Percentiles rank a stretch among this genome's conserved stretches.
Evolutionary conservation across 1,284 basidiomycete species (phyloP).

Genomic region (Phellinidium pouzarii): DNA sequence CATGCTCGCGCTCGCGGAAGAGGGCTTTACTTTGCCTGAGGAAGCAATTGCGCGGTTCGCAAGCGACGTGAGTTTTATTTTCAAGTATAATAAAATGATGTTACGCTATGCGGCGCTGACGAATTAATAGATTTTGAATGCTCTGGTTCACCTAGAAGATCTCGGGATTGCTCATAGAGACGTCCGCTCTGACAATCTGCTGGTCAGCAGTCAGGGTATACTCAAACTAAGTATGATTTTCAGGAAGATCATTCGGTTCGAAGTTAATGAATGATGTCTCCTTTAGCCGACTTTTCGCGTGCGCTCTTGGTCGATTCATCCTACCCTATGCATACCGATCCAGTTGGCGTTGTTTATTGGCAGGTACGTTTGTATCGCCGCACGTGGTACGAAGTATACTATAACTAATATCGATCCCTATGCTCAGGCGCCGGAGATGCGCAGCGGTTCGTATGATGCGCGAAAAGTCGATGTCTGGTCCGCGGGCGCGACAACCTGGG

Average conservation of each 20-base stretch:
- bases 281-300: constrained; percentile 70
- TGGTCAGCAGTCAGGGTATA: constrained; percentile 58
- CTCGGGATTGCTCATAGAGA: constrained; percentile 70
- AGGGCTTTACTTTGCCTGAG: constrained; percentile 58
- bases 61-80: constrained; percentile 53
- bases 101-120: constrained; percentile 10
- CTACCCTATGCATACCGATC: constrained; percentile 44
- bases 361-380: constrained; percentile 38
- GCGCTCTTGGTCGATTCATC: constrained; percentile 50
- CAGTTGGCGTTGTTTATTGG: constrained; percentile 70
- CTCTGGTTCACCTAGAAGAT: constrained; percentile 54
- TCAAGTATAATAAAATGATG: background rate
- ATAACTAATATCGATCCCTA: constrained; percentile 4
- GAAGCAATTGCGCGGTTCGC: constrained; percentile 61
- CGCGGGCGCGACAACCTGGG: constrained; percentile 76
- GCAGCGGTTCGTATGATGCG: constrained; percentile 60
- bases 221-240: constrained; percentile 63
- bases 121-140: constrained; percentile 46
- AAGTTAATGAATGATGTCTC: constrained; percentile 3
- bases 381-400: background rate
- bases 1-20: constrained; percentile 52
- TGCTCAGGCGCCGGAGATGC: background rate
- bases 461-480: constrained; percentile 77
- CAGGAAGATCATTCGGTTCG: constrained; percentile 2
- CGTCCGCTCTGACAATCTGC: constrained; percentile 71